Conservation (phyloP, 306 rosid species). For the Vigna reflexopilosa region DNA sequence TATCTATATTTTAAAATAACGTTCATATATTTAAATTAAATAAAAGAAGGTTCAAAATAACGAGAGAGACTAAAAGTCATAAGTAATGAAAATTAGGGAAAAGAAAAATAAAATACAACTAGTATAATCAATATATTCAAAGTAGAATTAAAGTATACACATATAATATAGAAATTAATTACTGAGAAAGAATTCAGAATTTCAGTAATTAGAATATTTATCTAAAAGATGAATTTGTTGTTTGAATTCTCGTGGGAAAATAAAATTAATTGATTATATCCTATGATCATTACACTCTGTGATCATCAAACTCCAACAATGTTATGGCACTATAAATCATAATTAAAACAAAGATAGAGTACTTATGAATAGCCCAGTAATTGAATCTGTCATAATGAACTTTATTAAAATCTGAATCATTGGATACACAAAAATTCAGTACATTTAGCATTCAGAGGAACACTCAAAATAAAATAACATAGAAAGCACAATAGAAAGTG, state of each 20-base stretch:
- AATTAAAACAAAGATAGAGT: not conserved
- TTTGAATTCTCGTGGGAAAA: not conserved
- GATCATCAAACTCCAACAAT: not conserved
- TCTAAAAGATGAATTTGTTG: too few species aligned
- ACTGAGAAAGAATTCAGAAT: too few species aligned
- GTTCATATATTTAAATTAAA: too few species aligned
- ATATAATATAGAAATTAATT: too few species aligned
- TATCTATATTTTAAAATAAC: too few species aligned
- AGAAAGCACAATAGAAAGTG: slow-evolving; percentile 8
- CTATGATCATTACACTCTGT: not conserved
- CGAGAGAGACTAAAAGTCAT: too few species aligned
- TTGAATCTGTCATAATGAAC: not conserved
- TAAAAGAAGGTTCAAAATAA: too few species aligned
- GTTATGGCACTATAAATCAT: not conserved
- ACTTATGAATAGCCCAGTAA: not conserved
- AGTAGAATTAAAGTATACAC: too few species aligned
- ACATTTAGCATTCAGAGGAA: slow-evolving; percentile 25
- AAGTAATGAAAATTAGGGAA: too few species aligned
- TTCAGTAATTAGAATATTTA: too few species aligned
- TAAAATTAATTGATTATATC: not conserved
- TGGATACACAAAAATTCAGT: not conserved
- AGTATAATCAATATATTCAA: too few species aligned
- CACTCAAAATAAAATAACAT: not conserved
- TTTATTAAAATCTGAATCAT: not conserved
- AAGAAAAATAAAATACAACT: too few species aligned